These are phyloP conservation scores for Aristolochia californica DNA, from an alignment of 164 flowering plant genomes.

Conservation along the genomic window DNA sequence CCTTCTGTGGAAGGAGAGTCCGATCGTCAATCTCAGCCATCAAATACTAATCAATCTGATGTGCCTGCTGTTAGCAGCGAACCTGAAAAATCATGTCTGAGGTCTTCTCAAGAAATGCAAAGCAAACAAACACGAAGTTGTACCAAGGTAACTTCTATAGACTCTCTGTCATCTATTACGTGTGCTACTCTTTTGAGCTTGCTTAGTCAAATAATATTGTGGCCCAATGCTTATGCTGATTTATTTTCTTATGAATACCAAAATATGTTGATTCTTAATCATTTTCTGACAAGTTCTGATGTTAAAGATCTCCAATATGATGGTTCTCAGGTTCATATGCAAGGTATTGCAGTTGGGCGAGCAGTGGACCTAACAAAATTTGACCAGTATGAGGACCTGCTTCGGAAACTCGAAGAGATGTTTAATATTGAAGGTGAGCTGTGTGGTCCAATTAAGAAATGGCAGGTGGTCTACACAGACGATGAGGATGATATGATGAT, in stretches of 20 bases:
- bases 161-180: no score
- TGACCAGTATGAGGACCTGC: conserved; percentile 58
- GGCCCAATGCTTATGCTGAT: no score
- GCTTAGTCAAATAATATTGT: no score
- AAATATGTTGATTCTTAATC: no score
- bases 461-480: conserved; percentile 88
- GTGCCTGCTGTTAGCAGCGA: conserved; percentile 58
- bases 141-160: conserved; percentile 50
- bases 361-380: conserved; percentile 70
- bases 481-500: conserved; percentile 94
- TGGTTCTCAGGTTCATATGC: conserved; percentile 68
- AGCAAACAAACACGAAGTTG: conserved; percentile 77
- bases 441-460: conserved; percentile 49
- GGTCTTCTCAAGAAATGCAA: conserved; percentile 57
- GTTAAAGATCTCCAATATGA: no score
- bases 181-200: no score
- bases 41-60: conserved; percentile 45
- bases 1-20: conserved; percentile 44
- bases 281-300: no score
- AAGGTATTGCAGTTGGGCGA: conserved; percentile 82
- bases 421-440: conserved; percentile 84
- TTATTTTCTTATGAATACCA: no score
- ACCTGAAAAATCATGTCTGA: conserved; percentile 56
- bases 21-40: conserved; percentile 55
- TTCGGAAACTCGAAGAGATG: conserved; percentile 69